Evolutionary conservation across 345 rosid genomes (phyloP).

Genomic region (Conringia planisiliqua): DNA sequence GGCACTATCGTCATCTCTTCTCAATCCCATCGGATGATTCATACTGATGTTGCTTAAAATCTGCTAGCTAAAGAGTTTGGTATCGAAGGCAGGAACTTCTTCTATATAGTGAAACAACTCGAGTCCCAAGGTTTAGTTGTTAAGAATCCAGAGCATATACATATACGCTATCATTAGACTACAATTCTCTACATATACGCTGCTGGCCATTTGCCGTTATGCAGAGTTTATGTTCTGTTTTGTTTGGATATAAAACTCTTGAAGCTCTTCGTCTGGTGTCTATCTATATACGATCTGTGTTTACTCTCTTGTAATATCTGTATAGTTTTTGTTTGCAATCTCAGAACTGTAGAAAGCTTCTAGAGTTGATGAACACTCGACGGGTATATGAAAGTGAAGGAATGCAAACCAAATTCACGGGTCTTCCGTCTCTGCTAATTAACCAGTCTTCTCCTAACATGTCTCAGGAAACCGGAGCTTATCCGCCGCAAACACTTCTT

Average conservation of each 20-base stretch:
- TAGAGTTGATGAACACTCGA: constrained; percentile 74
- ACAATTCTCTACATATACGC: too few species aligned
- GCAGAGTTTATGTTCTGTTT: too few species aligned
- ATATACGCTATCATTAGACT: too few species aligned
- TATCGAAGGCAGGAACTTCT: too few species aligned
- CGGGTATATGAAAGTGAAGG: constrained; percentile 52
- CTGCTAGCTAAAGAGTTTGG: too few species aligned
- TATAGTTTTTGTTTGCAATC: background rate
- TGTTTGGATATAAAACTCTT: too few species aligned
- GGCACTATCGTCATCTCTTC: background rate
- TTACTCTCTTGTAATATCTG: background rate
- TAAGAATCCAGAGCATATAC: too few species aligned
- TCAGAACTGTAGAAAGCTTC: constrained; percentile 63
- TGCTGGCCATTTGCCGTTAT: too few species aligned
- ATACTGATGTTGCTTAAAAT: too few species aligned
- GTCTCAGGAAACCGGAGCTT: constrained; percentile 41
- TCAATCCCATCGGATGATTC: too few species aligned
- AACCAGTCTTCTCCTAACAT: constrained; percentile 41
- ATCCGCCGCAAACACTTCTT: constrained; percentile 63
- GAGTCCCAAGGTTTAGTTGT: too few species aligned
- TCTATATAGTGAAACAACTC: too few species aligned
- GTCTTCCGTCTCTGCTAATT: constrained; percentile 52
- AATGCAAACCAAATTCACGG: constrained; percentile 43
- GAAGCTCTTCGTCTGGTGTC: background rate
- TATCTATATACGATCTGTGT: background rate